phyloP scores from a whole-genome alignment of 768 basidiomycete species.

The Pulveroboletus sp. region DNA sequence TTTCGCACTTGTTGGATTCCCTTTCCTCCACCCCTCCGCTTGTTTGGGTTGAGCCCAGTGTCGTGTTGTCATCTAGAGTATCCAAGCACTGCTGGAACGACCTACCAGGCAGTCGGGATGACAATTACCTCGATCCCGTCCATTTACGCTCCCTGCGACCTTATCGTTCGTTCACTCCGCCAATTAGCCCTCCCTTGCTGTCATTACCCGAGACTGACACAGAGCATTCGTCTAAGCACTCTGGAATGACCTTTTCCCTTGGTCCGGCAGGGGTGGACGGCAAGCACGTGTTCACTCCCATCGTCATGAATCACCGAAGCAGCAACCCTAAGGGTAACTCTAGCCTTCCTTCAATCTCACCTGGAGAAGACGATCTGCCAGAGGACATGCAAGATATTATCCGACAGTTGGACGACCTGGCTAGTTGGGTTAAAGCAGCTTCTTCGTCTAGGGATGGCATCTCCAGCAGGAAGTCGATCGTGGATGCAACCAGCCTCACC shows the following conservation, averaged over 20 bases:
- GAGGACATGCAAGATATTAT: conserved; percentile 26
- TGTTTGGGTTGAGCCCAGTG: neutral
- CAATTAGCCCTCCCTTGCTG: conserved; percentile 14
- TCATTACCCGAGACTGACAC: neutral
- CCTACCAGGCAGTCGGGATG: neutral
- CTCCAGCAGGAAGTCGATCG: neutral
- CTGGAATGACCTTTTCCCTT: conserved; percentile 13
- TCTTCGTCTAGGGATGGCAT: conserved; percentile 12
- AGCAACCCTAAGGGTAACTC: neutral
- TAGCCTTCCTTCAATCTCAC: neutral
- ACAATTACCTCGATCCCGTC: neutral
- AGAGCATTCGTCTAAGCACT: conserved; percentile 16
- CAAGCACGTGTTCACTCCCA: conserved; percentile 14
- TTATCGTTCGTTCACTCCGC: conserved; percentile 12
- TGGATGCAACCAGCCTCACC: neutral
- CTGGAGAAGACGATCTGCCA: conserved; percentile 17
- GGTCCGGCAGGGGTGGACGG: conserved; percentile 12
- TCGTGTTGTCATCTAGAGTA: neutral
- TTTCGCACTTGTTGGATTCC: conserved; percentile 7
- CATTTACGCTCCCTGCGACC: neutral
- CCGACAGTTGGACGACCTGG: conserved; percentile 26
- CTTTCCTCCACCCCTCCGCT: neutral
- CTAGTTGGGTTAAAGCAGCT: conserved; percentile 22
- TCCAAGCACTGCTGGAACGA: neutral
- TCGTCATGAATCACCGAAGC: conserved; percentile 5